Conservation (phyloP, 2,329 filamentous ascomycete genomes). For the Colletotrichum gloeosporioides region DNA sequence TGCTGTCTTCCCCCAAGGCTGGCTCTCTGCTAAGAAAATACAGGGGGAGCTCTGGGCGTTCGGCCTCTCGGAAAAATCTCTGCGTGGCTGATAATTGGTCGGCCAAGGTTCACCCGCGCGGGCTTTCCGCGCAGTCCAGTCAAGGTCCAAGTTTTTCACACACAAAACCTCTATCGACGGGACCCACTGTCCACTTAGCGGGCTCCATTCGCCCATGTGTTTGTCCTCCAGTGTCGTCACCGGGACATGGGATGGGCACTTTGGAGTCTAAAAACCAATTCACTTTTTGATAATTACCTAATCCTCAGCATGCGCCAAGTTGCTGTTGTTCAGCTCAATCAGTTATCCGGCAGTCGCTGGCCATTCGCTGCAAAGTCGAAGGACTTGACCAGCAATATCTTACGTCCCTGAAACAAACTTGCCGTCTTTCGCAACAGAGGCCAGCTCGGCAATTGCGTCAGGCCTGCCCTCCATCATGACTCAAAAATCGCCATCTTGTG, state of each 20-base stretch:
- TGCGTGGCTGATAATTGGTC: neutral
- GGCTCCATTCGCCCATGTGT: conserved; percentile 21
- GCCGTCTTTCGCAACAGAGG: neutral
- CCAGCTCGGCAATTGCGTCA: conserved; percentile 5
- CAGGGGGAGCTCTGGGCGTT: neutral
- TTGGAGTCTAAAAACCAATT: neutral
- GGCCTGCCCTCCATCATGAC: conserved; percentile 15
- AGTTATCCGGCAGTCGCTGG: neutral
- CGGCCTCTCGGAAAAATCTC: conserved; percentile 12
- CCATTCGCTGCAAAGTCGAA: neutral
- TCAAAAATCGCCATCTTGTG: neutral
- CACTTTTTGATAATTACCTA: conserved; percentile 4
- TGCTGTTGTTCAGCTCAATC: neutral
- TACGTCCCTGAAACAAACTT: conserved; percentile 16
- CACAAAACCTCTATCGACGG: neutral
- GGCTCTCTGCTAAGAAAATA: neutral
- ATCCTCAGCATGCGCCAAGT: neutral
- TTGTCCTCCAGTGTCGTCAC: neutral
- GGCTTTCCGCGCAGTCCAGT: neutral
- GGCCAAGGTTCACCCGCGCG: conserved; percentile 14
- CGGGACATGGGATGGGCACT: neutral
- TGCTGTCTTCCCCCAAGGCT: neutral
- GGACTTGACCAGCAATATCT: neutral
- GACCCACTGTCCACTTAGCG: conserved; percentile 14
- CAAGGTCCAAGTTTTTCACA: neutral